These are phyloP conservation scores for Talaromyces sp. DNA, from an alignment of 2,329 filamentous ascomycete genomes.

Conservation along the genomic window DNA sequence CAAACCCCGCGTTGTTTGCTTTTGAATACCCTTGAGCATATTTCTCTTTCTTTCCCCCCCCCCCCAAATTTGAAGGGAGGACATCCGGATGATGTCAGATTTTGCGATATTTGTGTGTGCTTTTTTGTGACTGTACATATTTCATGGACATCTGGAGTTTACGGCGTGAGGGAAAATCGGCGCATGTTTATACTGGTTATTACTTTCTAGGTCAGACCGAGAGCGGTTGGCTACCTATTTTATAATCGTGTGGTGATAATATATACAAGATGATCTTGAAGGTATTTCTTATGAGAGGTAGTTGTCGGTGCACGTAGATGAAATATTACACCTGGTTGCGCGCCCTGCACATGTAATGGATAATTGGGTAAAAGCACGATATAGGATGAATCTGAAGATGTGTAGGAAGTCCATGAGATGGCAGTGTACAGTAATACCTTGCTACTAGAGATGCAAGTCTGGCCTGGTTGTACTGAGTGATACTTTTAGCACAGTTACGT, in stretches of 20 bases:
- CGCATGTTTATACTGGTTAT: conserved; percentile 11
- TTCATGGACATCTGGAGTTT: conserved; percentile 6
- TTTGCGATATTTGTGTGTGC: not conserved
- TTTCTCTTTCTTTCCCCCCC: not conserved
- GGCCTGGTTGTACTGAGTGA: no score
- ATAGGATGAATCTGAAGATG: no score
- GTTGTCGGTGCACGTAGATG: no score
- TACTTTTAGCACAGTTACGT: no score
- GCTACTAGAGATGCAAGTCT: no score
- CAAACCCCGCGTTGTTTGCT: conserved; percentile 1
- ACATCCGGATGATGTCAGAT: no score
- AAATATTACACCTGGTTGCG: no score
- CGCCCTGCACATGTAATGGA: no score
- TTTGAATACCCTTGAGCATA: conserved; percentile 15
- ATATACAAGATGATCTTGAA: not conserved
- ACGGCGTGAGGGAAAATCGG: not conserved
- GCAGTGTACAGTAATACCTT: no score
- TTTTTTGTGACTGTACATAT: conserved; percentile 13
- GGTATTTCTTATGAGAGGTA: not conserved
- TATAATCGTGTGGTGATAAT: not conserved
- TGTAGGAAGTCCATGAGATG: no score
- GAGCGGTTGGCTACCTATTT: not conserved
- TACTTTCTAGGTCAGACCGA: not conserved
- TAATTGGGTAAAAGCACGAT: no score
- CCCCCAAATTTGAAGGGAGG: no score